Evolutionary conservation across 1,284 basidiomycete species (phyloP), one percentile per base, ranked within the genome.

Genomic region (Schizophyllum commune): DNA sequence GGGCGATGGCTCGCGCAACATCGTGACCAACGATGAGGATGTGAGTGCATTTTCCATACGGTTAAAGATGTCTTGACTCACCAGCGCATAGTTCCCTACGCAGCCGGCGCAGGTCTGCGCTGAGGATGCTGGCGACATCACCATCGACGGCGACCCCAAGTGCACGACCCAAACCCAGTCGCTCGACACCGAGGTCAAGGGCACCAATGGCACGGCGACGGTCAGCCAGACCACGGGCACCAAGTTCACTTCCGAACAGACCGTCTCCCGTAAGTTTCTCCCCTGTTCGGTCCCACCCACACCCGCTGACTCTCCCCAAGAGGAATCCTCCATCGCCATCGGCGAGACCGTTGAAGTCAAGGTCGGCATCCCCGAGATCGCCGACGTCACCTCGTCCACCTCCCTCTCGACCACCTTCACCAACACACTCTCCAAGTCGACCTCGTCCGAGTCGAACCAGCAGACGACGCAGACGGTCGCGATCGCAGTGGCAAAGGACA

Each of bases 391-490:
- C 11, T 22, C 32, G 1, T 21, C 58, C 6, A 55, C 55, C 58
- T 47, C 52, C 4, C 55, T 59, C 15, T 39, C 58, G 1, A 39
- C 19, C 17, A 59, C 53, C 9, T 55, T 59, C 33, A 59, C 58
- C 15, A 59, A 59, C n/a, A 55, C 58, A 4, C 32, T 55, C 2
- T 59, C 58, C 52, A 59, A 55, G 6, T 58, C 56, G 9, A 57
- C 59, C 17, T 52, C 62, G 2, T 51, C 62, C 4, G 51, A 57
- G 21, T 56, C 57, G 17, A 61, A 57, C 34, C 60, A 59, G 20
- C 62, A 63, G 39, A 60, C 60, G 47, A 63, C 62, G 6, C 58
- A 56, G 34, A 63, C 55, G 17, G 61, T 61, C 19, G 17, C 62
- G 7, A 63, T 63, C 59, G n/a, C 47, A 20, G 62, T 59, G 6